Base-by-base conservation (phyloP, 495 filamentous ascomycete species). In the Podospora anserina region DNA sequence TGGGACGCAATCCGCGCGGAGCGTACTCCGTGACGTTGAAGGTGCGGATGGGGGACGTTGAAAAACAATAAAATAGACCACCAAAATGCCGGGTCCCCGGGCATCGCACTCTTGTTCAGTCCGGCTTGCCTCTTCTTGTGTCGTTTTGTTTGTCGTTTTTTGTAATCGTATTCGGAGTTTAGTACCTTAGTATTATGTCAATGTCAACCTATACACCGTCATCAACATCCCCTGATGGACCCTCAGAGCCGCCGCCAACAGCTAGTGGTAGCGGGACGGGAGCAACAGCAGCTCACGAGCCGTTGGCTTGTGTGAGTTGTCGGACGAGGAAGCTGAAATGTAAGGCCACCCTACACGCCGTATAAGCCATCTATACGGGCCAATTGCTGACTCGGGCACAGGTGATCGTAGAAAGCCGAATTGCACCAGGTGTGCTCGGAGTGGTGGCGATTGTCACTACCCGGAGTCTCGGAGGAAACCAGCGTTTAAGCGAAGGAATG, bases 381-480 rank as follows among this genome's bases (percentile, higher is more conserved):
- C 63, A 9, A 39, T 61, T 60, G 68, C 70, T 74, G 54, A 73
- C 69, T 61, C 15, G 55, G 20, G 19, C 11, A 19, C 62, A 77
- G 75, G 75, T 71, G 89, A 91, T 76, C 85, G 88, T 20, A 82
- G 76, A 49, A 85, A 83, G 68, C 92, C 92, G 3, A 87, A 85
- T 44, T 96, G 92, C 75, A 85, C 86, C 27, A 92, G 91, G 15
- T 96, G 92, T 74, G 83, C 85, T 27, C 83, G 89, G 67, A 73
- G 91, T 34, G 84, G 87, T 54, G 86, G 89, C 78, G 89, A 90
- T 62, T 96, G 92, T 78, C 79, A 88, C 5, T 96, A 93, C 73
- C 92, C 93, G 73, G 92, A 94, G 77, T 89, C 90, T 61, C 85
- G 92, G 71, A 88, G 90, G 81, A 96, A 94, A 80, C 93, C 92